Conservation (phyloP, 345 rosid species). For the Murraya paniculata region DNA sequence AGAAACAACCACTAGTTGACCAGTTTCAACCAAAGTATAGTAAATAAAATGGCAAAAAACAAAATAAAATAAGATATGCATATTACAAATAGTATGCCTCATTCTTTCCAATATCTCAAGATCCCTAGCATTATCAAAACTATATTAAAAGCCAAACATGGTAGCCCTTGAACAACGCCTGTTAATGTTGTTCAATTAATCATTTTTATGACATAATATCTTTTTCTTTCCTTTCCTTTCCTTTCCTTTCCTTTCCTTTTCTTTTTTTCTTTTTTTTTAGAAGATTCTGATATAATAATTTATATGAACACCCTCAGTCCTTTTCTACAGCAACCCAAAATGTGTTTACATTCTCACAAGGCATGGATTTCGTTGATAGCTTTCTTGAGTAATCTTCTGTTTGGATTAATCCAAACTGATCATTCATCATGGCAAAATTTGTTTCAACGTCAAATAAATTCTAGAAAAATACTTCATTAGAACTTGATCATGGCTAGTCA, state of each 20-base stretch:
- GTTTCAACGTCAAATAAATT: not conserved
- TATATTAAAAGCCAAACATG: not conserved
- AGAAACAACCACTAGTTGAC: conserved; percentile 4
- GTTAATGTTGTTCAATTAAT: not conserved
- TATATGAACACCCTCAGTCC: not conserved
- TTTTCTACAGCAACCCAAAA: not conserved
- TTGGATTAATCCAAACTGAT: not conserved
- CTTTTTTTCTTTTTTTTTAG: too few relatives aligned
- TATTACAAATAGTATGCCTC: not conserved
- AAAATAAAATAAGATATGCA: not conserved
- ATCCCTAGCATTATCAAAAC: not conserved
- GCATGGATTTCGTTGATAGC: not conserved
- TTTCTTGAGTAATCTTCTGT: not conserved
- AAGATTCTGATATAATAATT: not conserved
- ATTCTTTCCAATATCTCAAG: not conserved
- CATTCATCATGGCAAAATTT: not conserved
- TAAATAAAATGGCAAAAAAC: not conserved
- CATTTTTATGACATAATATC: too few relatives aligned
- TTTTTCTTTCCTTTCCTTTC: too few relatives aligned
- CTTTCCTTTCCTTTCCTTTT: too few relatives aligned
- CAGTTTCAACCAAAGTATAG: not conserved
- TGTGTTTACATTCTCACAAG: not conserved
- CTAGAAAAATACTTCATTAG: too few relatives aligned
- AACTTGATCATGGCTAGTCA: too few relatives aligned
- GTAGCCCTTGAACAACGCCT: not conserved